These are phyloP conservation scores for Cynanchum wilfordii DNA, from an alignment of 257 asterid genomes.

Conservation along the genomic window DNA sequence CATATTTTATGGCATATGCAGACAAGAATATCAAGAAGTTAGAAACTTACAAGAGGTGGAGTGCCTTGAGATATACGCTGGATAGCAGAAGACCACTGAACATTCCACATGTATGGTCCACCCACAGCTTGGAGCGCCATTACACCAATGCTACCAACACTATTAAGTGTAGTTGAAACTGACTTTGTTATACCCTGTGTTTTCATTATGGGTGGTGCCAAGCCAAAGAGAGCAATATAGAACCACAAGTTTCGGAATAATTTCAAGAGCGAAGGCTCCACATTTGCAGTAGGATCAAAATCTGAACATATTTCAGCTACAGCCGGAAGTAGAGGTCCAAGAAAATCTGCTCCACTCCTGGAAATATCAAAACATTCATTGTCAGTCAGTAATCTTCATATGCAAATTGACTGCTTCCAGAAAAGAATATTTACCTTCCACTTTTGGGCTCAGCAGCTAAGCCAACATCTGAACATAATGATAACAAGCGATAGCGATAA, in stretches of 20 bases:
- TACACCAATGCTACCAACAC: constrained; percentile 69
- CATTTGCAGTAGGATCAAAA: constrained; percentile 75
- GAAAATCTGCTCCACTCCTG: constrained; percentile 99
- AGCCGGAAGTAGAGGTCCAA: constrained; percentile 97
- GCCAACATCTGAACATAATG: constrained; percentile 99
- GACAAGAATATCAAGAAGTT: not conserved
- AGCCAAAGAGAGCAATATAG: constrained; percentile 96
- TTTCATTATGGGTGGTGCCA: constrained; percentile 93
- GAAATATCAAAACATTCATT: constrained; percentile 24
- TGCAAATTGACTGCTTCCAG: constrained; percentile 13
- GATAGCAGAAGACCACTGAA: constrained; percentile 85
- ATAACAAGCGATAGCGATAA: constrained; percentile 91
- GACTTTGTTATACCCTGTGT: constrained; percentile 45
- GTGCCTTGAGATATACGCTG: constrained; percentile 98
- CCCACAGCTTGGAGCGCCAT: constrained; percentile 86
- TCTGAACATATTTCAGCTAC: constrained; percentile 98
- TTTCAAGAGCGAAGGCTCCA: constrained; percentile 94
- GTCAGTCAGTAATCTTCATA: constrained; percentile 28
- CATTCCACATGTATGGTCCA: constrained; percentile 95
- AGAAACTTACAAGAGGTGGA: constrained; percentile 90
- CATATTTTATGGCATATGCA: not conserved
- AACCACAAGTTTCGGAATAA: constrained; percentile 98
- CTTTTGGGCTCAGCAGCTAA: constrained; percentile 93
- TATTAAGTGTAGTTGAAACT: constrained; percentile 70
- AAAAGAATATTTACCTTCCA: constrained; percentile 60